Percentiles rank a stretch among this genome's conserved stretches.
Evolutionary conservation across 2,329 filamentous ascomycete genomes (phyloP).

Genomic region (Macrophomina pseudophaseolina): DNA sequence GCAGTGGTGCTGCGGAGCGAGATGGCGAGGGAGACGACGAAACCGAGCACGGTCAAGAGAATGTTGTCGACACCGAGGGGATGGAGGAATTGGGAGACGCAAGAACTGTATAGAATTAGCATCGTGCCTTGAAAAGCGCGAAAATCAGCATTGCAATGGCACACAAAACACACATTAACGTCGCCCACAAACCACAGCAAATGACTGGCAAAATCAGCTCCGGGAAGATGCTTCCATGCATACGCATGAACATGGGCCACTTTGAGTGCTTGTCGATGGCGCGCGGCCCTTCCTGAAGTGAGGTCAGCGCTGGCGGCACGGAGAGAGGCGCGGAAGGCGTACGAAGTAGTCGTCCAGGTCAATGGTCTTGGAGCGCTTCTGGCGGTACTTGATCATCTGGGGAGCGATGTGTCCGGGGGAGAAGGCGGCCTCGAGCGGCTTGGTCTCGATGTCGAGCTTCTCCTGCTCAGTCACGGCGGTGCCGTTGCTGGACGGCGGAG

Average conservation of each 20-base stretch:
- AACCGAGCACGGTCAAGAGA: conserved; percentile 77
- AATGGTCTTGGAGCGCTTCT: conserved; percentile 37
- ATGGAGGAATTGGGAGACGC: conserved; percentile 55
- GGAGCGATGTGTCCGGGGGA: conserved; percentile 8
- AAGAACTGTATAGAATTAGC: conserved; percentile 12
- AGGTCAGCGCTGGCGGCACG: conserved; percentile 5
- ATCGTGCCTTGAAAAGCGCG: not conserved
- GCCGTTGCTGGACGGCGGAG: conserved; percentile 22
- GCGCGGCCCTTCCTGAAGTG: conserved; percentile 58
- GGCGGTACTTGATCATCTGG: conserved; percentile 25
- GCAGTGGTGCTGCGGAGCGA: conserved; percentile 79
- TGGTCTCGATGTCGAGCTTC: conserved; percentile 14
- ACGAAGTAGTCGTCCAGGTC: conserved; percentile 67
- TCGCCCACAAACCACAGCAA: conserved; percentile 69
- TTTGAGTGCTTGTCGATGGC: conserved; percentile 76
- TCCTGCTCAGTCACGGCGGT: conserved; percentile 12
- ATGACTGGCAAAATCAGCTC: conserved; percentile 73
- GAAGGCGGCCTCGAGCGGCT: conserved; percentile 16
- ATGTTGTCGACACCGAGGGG: conserved; percentile 66
- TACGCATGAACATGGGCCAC: conserved; percentile 74
- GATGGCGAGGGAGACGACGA: conserved; percentile 78
- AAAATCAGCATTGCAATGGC: conserved; percentile 34
- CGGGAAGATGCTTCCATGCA: conserved; percentile 76
- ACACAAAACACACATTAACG: conserved; percentile 56
- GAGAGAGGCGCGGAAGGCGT: conserved; percentile 35